Conservation (phyloP, 768 basidiomycete species). For the Rhodotorula taiwanensis region DNA sequence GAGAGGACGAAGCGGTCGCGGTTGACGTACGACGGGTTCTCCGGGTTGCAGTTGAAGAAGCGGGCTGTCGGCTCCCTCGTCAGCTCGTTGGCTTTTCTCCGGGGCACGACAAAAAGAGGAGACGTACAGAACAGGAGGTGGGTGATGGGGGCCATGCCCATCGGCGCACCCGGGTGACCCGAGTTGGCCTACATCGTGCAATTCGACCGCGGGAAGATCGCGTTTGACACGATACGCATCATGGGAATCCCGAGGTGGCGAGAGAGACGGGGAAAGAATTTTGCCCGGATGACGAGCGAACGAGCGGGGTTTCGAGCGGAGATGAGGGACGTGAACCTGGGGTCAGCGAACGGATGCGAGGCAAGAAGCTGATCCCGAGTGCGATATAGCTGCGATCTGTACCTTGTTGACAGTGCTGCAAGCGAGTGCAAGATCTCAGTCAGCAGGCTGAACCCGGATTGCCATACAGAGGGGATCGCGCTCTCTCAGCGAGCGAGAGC, state of each 20-base stretch:
- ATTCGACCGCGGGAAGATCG: too few species aligned
- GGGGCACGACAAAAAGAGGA: slow-evolving; percentile 5
- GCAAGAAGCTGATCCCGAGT: slow-evolving; percentile 5
- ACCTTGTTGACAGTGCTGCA: slow-evolving; percentile 40
- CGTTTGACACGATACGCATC: too few species aligned
- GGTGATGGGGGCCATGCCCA: slow-evolving; percentile 83
- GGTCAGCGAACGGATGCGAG: slow-evolving; percentile 11
- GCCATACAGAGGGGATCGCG: neutral
- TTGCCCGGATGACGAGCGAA: neutral
- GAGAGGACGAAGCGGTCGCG: slow-evolving; percentile 95
- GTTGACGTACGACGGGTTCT: slow-evolving; percentile 87
- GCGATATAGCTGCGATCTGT: slow-evolving; percentile 2
- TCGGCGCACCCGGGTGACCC: slow-evolving; percentile 83
- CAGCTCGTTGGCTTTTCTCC: neutral
- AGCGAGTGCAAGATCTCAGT: neutral
- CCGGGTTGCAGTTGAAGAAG: slow-evolving; percentile 81
- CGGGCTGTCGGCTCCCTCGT: slow-evolving; percentile 45
- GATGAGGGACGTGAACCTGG: neutral
- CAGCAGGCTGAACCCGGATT: too few species aligned
- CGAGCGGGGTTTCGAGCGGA: neutral
- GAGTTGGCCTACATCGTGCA: slow-evolving; percentile 63
- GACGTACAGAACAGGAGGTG: slow-evolving; percentile 74
- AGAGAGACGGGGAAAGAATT: neutral
- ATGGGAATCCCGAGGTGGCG: too few species aligned
- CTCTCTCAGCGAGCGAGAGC: neutral